phyloP scores from a whole-genome alignment of 164 flowering plant species.

The Buxus sempervirens region DNA sequence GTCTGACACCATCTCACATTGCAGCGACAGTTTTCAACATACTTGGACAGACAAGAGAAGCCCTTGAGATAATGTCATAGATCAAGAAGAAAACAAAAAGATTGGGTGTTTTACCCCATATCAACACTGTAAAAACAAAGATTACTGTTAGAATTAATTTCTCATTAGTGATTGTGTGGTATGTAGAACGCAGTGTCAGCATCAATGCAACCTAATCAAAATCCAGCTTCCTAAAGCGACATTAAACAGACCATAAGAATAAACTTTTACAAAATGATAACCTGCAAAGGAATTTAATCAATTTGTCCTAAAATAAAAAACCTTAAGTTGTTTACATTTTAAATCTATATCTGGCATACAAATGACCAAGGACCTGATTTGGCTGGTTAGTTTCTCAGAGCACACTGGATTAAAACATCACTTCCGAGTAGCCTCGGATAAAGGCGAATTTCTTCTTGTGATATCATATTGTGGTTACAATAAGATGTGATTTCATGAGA shows the following conservation, averaged over 20 bases:
- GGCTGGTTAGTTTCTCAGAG: no score
- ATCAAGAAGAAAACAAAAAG: not conserved
- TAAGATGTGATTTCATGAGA: no score
- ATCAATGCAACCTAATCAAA: not conserved
- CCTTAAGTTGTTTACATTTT: not conserved
- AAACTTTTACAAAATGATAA: no score
- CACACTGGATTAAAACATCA: no score
- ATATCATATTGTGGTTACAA: no score
- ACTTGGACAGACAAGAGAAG: constrained; percentile 80
- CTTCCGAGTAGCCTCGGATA: no score
- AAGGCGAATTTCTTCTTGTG: no score
- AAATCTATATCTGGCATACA: not conserved
- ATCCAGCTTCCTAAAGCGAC: not conserved
- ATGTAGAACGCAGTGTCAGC: not conserved
- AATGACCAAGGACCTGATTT: no score
- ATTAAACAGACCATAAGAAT: not conserved
- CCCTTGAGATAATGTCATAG: constrained; percentile 59
- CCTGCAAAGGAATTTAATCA: not conserved
- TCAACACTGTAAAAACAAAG: constrained; percentile 3
- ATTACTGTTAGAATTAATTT: not conserved
- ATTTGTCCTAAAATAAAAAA: no score
- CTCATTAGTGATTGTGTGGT: not conserved
- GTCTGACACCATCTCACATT: constrained; percentile 84
- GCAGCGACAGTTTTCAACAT: constrained; percentile 81
- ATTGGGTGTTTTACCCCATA: not conserved